Base-by-base conservation (phyloP, 257 asterid genomes). In the Anisodus tanguticus region DNA sequence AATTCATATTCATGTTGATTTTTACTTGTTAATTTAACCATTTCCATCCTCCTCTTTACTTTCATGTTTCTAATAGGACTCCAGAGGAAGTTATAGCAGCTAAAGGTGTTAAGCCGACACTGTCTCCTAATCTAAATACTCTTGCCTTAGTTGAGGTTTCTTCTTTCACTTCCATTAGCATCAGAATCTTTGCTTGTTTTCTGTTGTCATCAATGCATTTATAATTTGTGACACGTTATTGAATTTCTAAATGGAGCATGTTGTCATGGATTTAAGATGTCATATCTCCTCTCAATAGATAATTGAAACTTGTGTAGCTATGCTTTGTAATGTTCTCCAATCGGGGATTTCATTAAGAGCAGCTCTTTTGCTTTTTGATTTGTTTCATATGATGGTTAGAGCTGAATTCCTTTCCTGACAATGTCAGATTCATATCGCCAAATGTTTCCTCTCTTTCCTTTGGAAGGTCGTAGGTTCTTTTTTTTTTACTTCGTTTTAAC, bases 81-180 rank as follows among this genome's bases (percentile, higher is more conserved):
- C 98, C 99, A 0, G 98, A 94, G 90, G 99, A 96, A 90, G 97
- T 96, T 60, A 91, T 96, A 83, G 98, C 98, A 43, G 99, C 99
- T 77, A 96, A 88, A 92, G 99, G 99, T 79, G 99, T 96, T 62
- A 96, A 96, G 90, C 99, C 99, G 17, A 96, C 98, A 45, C 86
- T 96, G 79, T 96, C 99, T 85, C 99, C 99, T 85, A 96, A 96
- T 87, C 97, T 96, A 35, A 91, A 96, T 88, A 96, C 99, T 60
- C 89, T 96, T 89, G 97, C 98, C 64, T 87, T 96, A 84, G 93
- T 96, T 85, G 99, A 96, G 98, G 99, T 96, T 87, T 81, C 86
- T 87, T 63, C 64, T 69, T 6, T 19, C 82, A 71, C 87, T 88
- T 84, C 87, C 68, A 69, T 84, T 77, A 80, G 77, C 55, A 76